Conservation (phyloP, 2,329 filamentous ascomycete species). For the Zymoseptoria crescenta region DNA sequence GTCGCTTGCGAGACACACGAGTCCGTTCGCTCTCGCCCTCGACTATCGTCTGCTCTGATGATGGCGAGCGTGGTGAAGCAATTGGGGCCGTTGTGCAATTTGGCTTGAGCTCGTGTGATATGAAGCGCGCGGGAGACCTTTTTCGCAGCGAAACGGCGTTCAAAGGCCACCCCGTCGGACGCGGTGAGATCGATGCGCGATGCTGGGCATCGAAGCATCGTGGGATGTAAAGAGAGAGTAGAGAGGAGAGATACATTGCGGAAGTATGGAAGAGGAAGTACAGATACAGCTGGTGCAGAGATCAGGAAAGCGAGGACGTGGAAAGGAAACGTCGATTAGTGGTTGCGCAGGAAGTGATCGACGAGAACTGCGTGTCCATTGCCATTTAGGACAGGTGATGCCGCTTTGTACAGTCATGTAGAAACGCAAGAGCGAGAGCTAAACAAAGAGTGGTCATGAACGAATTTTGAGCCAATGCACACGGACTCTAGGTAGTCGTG, state of each 20-base stretch:
- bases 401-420: too few species aligned
- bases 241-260: neutral
- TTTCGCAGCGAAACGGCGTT: constrained; percentile 16
- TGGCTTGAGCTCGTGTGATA: constrained; percentile 7
- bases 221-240: neutral
- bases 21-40: constrained; percentile 11
- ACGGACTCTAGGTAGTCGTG: neutral
- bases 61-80: constrained; percentile 8
- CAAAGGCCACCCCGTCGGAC: constrained; percentile 23
- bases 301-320: too few species aligned
- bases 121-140: constrained; percentile 7
- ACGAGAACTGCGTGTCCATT: too few species aligned
- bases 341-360: too few species aligned
- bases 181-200: constrained; percentile 23
- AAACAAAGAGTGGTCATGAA: too few species aligned
- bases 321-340: too few species aligned
- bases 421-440: too few species aligned
- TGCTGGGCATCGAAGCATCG: constrained; percentile 25
- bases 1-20: constrained; percentile 15
- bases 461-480: neutral
- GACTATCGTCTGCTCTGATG: constrained; percentile 16
- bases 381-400: too few species aligned
- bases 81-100: constrained; percentile 15
- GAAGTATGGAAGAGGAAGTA: neutral
- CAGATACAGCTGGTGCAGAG: too few species aligned